Base-by-base conservation (phyloP, 306 rosid species). In the Quercus rubra region DNA sequence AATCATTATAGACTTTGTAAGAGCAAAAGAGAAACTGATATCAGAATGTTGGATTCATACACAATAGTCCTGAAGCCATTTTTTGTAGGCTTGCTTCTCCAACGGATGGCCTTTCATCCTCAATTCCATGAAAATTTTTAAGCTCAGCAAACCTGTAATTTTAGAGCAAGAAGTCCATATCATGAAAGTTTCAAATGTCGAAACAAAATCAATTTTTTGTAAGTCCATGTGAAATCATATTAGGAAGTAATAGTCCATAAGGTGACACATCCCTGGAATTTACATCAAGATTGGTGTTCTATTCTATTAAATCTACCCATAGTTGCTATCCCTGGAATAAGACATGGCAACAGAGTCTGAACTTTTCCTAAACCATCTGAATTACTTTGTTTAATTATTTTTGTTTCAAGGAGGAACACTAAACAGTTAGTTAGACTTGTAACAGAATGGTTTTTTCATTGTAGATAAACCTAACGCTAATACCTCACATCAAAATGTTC, bases 121-220 rank as follows among this genome's bases (percentile, higher is more conserved):
- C 98, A 74, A 95, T 93, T 84, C 94, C 98, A 79, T 95, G 87
- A 80, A 84, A 88, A 49, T 23, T 81, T 87, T 91, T 93, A 18
- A 95, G 96, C 85, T 93, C 97, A 5, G 77, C 57, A 82, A 91
- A 91, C 88, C 99, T 95, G 87, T 59, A 85, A 68, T 14, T 68
- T 59, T 19, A 70, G 82, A 74, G 49, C n/a, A 63, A 77, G 70
- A 71, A 75, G 55, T 30, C 70, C 72, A 74, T 69, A 71, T 12
- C 46, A 54, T 57, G 64, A 85, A 78, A 72, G 5, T 25, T 54
- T 15, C 62, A 69, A 73, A 33, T 15, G 6, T 46, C 57, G 1
- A 68, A 68, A 68, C 15, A 49, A 10, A 67, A 18, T 33, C 41
- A 35, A 35, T 13, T 64, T n/a, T 30, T 9, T 14, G 12, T 20